Conservation (phyloP, 129 eudicot genomes). For the Scalesia atractyloides region DNA sequence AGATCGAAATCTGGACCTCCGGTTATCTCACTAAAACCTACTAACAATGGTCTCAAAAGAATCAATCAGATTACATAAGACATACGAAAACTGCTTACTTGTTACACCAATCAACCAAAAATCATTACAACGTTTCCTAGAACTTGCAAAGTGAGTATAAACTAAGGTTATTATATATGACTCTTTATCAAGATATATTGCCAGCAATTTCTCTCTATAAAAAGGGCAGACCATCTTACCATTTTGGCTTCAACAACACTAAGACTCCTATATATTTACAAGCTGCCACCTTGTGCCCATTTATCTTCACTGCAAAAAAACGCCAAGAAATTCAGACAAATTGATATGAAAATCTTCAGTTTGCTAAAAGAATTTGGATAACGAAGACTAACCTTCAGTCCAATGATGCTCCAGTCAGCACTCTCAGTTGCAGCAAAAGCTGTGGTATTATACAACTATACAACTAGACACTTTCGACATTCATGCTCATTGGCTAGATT, state of each 20-base stretch:
- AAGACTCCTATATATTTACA: slow-evolving; percentile 37
- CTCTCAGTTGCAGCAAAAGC: slow-evolving; percentile 33
- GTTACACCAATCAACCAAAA: slow-evolving; percentile 23
- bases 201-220: slow-evolving; percentile 14
- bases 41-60: slow-evolving; percentile 11
- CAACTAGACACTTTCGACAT: slow-evolving; percentile 26
- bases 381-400: slow-evolving; percentile 23
- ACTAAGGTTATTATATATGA: slow-evolving; percentile 21
- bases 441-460: slow-evolving; percentile 30
- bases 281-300: slow-evolving; percentile 26
- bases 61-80: slow-evolving; percentile 10
- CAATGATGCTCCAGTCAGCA: slow-evolving; percentile 23
- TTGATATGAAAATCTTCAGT: slow-evolving; percentile 5
- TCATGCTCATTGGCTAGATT: slow-evolving; percentile 20
- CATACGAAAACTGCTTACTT: slow-evolving; percentile 11
- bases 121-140: slow-evolving; percentile 1
- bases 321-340: slow-evolving; percentile 4
- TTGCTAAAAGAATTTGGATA: slow-evolving; percentile 4
- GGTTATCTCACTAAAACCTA: slow-evolving; percentile 19
- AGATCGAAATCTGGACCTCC: neutral
- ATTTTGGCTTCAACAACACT: slow-evolving; percentile 24
- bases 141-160: slow-evolving; percentile 17
- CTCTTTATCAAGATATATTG: slow-evolving; percentile 10
- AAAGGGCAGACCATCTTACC: slow-evolving; percentile 12
- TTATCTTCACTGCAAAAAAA: slow-evolving; percentile 22